A percentile compares a stretch with the other conserved stretches of the same genome.
phyloP scores from a whole-genome alignment of 2,329 filamentous ascomycete genomes.

The Myriosclerotinia scirpicola region DNA sequence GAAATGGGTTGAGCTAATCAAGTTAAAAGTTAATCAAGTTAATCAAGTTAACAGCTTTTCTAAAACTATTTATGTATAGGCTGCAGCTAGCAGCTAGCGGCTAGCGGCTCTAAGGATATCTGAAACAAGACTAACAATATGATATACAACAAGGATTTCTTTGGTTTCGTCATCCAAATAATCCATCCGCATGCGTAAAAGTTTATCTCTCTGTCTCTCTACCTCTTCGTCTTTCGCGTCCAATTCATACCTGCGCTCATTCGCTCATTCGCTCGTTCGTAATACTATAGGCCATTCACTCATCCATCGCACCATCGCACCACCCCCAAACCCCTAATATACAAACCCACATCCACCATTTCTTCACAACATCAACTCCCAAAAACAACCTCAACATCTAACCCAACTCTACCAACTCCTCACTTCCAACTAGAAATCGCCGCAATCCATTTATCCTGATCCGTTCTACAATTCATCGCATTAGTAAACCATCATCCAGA shows the following conservation, averaged over 20 bases:
- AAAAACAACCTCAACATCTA: no score
- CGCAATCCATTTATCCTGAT: constrained; percentile 84
- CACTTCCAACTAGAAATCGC: constrained; percentile 52
- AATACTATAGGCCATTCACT: no score
- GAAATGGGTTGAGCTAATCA: no score
- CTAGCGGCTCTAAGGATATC: neutral
- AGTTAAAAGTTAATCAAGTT: no score
- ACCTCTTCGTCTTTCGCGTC: neutral
- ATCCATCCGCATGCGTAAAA: neutral
- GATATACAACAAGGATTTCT: neutral
- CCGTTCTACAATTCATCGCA: constrained; percentile 50
- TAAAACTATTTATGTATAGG: neutral
- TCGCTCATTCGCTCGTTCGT: neutral
- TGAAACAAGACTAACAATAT: neutral
- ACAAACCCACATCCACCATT: neutral
- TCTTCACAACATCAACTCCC: neutral
- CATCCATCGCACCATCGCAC: neutral
- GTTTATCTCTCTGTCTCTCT: neutral
- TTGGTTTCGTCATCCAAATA: neutral
- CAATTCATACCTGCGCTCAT: neutral
- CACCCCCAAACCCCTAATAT: neutral
- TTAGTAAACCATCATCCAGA: neutral
- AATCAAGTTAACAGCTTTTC: neutral
- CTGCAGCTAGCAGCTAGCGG: no score
- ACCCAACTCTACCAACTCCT: neutral